phyloP scores from a whole-genome alignment of 768 basidiomycete genomes.

The Boletus reticuloceps region DNA sequence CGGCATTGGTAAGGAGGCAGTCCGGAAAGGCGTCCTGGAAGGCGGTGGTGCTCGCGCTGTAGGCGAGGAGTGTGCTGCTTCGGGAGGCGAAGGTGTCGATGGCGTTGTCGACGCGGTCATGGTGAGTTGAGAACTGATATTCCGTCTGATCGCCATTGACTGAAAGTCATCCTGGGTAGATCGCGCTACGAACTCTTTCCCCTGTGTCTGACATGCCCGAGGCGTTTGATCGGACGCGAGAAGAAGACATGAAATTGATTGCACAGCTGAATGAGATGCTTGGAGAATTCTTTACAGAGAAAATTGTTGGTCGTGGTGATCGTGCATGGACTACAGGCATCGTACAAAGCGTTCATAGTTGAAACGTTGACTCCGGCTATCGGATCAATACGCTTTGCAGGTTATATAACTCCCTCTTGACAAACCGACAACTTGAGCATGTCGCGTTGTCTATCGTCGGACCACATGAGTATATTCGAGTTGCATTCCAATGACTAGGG shows the following conservation, averaged over 20 bases:
- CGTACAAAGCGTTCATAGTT: conserved; percentile 32
- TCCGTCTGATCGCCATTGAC: not conserved
- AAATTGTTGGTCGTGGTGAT: conserved; percentile 47
- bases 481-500: too few species aligned
- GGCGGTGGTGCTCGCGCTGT: conserved; percentile 77
- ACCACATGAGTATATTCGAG: too few species aligned
- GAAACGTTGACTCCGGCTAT: not conserved
- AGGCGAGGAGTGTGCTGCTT: conserved; percentile 56
- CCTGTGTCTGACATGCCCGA: conserved; percentile 58
- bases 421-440: too few species aligned
- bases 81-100: conserved; percentile 33
- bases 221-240: conserved; percentile 48
- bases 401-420: too few species aligned
- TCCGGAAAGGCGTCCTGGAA: conserved; percentile 77
- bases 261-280: conserved; percentile 50
- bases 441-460: too few species aligned
- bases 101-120: conserved; percentile 59
- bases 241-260: conserved; percentile 47
- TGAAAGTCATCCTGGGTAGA: conserved; percentile 34
- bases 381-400: not conserved
- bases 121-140: conserved; percentile 37
- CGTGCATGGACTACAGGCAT: conserved; percentile 64
- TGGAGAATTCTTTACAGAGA: conserved; percentile 61
- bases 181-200: conserved; percentile 58
- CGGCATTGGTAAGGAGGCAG: conserved; percentile 82